phyloP scores from a whole-genome alignment of 139 green algal genomes.

The Raphidocelis subcapitata region DNA sequence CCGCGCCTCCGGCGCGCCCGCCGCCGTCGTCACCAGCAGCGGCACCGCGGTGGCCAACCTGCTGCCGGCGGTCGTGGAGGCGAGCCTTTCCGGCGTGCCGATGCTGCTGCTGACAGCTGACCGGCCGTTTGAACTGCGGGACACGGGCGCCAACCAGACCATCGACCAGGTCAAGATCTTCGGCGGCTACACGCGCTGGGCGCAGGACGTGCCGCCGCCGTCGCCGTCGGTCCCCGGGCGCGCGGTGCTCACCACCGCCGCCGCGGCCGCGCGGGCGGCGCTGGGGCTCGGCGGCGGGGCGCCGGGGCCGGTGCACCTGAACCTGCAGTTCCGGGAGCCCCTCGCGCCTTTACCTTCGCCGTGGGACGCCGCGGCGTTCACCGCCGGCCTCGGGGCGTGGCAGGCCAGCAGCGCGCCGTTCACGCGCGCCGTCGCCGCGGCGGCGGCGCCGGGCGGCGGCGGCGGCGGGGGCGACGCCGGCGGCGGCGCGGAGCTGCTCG shows the following conservation, averaged over 20 bases:
- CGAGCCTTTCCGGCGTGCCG: conserved; percentile 71
- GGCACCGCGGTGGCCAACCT: conserved; percentile 98
- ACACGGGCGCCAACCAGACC: conserved; percentile 94
- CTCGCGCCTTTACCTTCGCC: conserved; percentile 65
- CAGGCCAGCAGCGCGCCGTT: conserved; percentile 36
- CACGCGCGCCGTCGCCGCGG: conserved; percentile 14
- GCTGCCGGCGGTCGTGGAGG: conserved; percentile 94
- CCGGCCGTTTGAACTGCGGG: conserved; percentile 85
- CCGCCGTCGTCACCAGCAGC: conserved; percentile 63
- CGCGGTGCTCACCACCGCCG: conserved; percentile 65
- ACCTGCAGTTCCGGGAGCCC: conserved; percentile 94
- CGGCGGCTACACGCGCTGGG: conserved; percentile 80
- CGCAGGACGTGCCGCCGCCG: conserved; percentile 76
- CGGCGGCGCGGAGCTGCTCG: conserved; percentile 3
- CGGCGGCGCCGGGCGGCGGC: background rate
- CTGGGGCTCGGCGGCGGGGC: conserved; percentile 4
- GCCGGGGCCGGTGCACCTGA: conserved; percentile 94
- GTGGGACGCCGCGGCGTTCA: conserved; percentile 27
- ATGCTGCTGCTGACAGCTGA: conserved; percentile 95
- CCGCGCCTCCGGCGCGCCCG: conserved; percentile 39
- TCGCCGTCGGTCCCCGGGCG: conserved; percentile 48
- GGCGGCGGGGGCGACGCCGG: background rate
- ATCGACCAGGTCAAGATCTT: conserved; percentile 98
- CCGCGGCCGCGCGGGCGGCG: conserved; percentile 54
- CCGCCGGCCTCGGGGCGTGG: conserved; percentile 70